Conservation (phyloP, 2,329 filamentous ascomycete genomes). For the Lasiodiplodia sp. region DNA sequence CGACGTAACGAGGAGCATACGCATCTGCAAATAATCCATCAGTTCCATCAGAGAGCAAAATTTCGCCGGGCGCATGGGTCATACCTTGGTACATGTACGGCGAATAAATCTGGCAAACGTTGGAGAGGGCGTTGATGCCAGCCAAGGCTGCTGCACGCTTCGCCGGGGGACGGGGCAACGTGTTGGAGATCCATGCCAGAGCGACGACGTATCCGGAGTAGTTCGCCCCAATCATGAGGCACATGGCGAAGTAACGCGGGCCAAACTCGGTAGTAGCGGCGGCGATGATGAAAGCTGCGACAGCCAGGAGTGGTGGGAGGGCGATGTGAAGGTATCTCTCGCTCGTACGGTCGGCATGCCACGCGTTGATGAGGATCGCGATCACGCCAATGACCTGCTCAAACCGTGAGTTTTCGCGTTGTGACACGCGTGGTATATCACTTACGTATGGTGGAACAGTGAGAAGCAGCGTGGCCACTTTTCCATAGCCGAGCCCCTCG, state of each 20-base stretch:
- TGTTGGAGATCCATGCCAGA: constrained; percentile 63
- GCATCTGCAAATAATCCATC: neutral
- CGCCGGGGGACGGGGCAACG: constrained; percentile 60
- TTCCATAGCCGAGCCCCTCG: constrained; percentile 42
- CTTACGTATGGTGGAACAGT: constrained; percentile 40
- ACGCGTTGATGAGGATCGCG: constrained; percentile 45
- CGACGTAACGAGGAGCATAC: constrained; percentile 44
- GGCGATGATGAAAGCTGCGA: constrained; percentile 42
- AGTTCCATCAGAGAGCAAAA: no score
- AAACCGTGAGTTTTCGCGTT: neutral
- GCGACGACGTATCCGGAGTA: constrained; percentile 59
- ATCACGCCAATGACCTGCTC: constrained; percentile 54
- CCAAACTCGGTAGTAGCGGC: constrained; percentile 53
- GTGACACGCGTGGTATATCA: neutral
- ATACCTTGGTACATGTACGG: constrained; percentile 22
- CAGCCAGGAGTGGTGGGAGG: constrained; percentile 39
- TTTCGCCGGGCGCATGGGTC: neutral
- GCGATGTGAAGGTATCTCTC: constrained; percentile 51
- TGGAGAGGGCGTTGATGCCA: constrained; percentile 63
- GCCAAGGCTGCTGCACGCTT: constrained; percentile 64
- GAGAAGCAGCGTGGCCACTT: constrained; percentile 42
- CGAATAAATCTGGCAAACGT: constrained; percentile 36
- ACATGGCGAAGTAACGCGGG: constrained; percentile 63
- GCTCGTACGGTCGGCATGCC: constrained; percentile 49
- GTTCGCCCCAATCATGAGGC: constrained; percentile 52